Conservation (phyloP, 2,329 filamentous ascomycete species). For the Fusarium sp. region DNA sequence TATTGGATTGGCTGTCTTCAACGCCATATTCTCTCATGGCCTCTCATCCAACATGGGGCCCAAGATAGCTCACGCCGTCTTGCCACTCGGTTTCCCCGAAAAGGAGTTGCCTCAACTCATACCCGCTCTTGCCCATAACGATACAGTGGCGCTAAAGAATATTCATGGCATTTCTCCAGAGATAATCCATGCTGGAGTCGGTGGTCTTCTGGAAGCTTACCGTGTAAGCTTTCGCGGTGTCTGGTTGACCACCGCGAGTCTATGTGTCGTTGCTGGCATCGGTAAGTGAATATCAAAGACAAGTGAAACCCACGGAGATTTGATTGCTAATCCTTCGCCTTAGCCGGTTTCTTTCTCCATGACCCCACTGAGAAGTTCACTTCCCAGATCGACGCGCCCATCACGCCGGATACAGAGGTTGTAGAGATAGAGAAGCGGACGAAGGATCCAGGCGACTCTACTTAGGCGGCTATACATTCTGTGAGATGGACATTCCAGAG, state of each 20-base stretch:
- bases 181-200: not conserved
- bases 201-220: not conserved
- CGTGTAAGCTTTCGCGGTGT: not conserved
- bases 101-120: not conserved
- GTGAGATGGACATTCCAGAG: accelerated
- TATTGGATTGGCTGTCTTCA: not conserved
- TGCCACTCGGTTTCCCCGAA: not conserved
- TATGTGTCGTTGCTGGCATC: not conserved
- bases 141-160: not conserved
- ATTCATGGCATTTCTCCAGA: not conserved
- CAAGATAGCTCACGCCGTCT: not conserved
- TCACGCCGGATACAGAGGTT: not conserved
- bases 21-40: not conserved
- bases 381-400: not conserved
- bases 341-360: not conserved
- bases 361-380: not conserved
- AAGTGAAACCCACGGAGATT: accelerated
- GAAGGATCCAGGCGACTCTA: not conserved
- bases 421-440: not conserved
- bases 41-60: not conserved
- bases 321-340: accelerated
- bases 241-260: not conserved
- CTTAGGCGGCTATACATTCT: not conserved
- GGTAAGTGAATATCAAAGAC: not conserved
- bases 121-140: not conserved